Evolutionary conservation across 352 stramenopile species (phyloP), one percentile per base, ranked within the genome.

Genomic region (Phytophthora podocarpi): DNA sequence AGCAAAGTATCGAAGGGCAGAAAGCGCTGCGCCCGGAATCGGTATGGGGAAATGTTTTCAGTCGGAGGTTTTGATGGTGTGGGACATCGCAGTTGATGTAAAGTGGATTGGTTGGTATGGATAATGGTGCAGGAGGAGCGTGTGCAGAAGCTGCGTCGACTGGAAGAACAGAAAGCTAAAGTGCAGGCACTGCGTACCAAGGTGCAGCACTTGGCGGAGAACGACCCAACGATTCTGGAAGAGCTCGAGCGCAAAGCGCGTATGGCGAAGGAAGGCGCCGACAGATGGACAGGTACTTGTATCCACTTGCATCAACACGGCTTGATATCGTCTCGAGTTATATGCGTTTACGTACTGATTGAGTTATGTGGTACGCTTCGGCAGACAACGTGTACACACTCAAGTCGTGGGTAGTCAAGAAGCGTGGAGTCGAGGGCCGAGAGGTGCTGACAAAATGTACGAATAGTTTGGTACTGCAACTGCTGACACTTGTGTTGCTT

Each of bases 381-480:
- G 11, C 41, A 90, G 86, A 95, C 68, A 95, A 95, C 49, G 67
- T 93, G 28, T 95, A 81, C 64, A 90, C 74, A n/a, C 61, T 91
- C 40, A 87, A 82, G 43, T 89, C 86, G 18, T 95, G 86, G 86
- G 76, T 92, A 24, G 69, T 83, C 12, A 77, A 93, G 51, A 95
- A 95, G 65, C 82, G 85, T 50, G 81, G 82, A 9, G 83, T 83
- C 41, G 49, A 85, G 13, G 72, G 68, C 5, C 63, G 70, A 20
- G 86, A 95, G 65, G 85, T 91, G 16, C 8, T 42, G 16, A 2
- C n/a, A n/a, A n/a, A n/a, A n/a, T 30, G 34, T 1, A 35, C 1
- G 30, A 43, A 10, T 2, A 35, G 7, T 12, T 20, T 20, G 6
- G 8, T 27, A n/a, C 57, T 21, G 6, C 13, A 16, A 21, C 36